Conservation (phyloP, 2,329 filamentous ascomycete genomes). For the Talaromyces rugulosus region DNA sequence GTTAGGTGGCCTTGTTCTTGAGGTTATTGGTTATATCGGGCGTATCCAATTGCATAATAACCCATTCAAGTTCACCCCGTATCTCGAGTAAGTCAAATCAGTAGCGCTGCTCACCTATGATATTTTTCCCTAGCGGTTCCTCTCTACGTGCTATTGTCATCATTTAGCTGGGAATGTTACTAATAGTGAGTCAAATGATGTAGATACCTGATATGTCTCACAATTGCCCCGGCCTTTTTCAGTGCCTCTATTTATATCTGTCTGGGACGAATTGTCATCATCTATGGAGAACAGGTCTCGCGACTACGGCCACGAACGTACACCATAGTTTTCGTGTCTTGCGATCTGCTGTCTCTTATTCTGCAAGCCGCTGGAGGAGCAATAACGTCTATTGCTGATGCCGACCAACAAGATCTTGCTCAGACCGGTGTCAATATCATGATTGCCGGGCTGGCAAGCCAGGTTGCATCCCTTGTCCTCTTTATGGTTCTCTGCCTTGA, state of each 20-base stretch:
- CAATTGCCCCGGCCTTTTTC: conserved; percentile 2
- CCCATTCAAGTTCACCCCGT: not conserved
- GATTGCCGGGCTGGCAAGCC: conserved; percentile 1
- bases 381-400: not conserved
- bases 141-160: too few species aligned
- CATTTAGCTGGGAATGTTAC: too few species aligned
- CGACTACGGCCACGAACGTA: conserved; percentile 1
- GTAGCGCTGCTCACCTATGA: too few species aligned
- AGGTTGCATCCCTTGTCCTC: not conserved
- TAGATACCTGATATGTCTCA: conserved; percentile 1
- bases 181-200: not conserved
- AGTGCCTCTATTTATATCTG: conserved; percentile 1
- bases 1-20: not conserved
- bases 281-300: not conserved
- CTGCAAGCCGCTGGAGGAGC: conserved; percentile 5
- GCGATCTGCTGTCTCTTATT: conserved; percentile 2
- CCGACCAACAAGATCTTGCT: not conserved
- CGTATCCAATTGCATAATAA: not conserved
- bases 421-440: conserved; percentile 6
- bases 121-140: too few species aligned
- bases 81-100: too few species aligned
- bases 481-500: conserved; percentile 1
- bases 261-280: not conserved
- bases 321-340: conserved; percentile 2
- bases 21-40: conserved; percentile 3